These are phyloP conservation scores for Ceratobasidium sp. DNA, from an alignment of 1,284 basidiomycete species.

Conservation along the genomic window DNA sequence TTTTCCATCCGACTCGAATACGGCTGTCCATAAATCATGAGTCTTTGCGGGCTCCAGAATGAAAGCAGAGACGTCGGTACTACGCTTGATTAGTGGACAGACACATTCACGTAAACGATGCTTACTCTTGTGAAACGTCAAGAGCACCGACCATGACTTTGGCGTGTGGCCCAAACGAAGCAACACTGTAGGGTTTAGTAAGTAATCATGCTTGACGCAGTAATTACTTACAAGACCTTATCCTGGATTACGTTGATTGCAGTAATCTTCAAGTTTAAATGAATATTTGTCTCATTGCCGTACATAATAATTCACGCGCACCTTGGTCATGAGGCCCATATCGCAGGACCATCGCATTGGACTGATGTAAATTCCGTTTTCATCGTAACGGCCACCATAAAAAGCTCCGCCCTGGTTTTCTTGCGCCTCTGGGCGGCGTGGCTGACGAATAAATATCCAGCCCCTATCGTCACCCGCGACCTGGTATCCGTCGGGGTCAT, in stretches of 20 bases:
- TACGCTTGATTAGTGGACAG: neutral
- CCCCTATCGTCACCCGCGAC: conserved; percentile 36
- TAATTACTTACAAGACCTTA: conserved; percentile 19
- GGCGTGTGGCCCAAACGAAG: conserved; percentile 36
- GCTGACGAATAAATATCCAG: conserved; percentile 34
- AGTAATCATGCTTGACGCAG: neutral
- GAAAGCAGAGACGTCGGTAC: conserved; percentile 29
- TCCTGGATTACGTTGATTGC: conserved; percentile 32
- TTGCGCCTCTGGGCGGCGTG: neutral
- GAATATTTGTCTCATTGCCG: neutral
- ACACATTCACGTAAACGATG: neutral
- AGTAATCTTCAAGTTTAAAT: conserved; percentile 16
- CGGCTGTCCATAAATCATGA: conserved; percentile 34
- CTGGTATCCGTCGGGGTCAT: conserved; percentile 32
- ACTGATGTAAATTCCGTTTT: conserved; percentile 26
- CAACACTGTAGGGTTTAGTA: neutral
- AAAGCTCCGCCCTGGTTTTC: neutral
- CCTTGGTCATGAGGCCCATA: conserved; percentile 40
- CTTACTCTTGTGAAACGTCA: conserved; percentile 24
- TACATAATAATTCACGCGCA: neutral
- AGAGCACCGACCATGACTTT: conserved; percentile 34
- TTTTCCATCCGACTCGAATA: conserved; percentile 27
- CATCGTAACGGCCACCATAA: conserved; percentile 12
- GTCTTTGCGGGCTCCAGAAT: conserved; percentile 35
- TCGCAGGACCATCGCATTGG: conserved; percentile 37